Evolutionary conservation across 768 basidiomycete species (phyloP), one percentile per base, ranked within the genome.

Genomic region (Naematelia aurantialba): DNA sequence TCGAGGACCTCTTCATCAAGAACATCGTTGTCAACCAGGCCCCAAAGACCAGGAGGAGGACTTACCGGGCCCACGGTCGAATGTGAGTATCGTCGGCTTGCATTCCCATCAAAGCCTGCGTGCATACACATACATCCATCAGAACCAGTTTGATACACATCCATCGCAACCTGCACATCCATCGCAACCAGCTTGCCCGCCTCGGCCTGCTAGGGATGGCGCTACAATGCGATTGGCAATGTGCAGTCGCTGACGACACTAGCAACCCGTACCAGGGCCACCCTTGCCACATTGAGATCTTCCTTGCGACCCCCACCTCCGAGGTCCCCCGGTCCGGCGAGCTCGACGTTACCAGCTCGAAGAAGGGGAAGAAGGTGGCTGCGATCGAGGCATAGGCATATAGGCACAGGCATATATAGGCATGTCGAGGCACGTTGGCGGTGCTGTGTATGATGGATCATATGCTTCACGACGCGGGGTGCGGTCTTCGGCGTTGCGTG

Each of bases 1-100:
- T 90, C 61, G 94, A 97, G 72, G 91, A 93, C 63, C 87, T 99
- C 56, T 68, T 80, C 78, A 93, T 98, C 85, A 92, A 88, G 83
- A 94, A 87, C 84, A 96, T 98, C 69, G 90, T 89, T 68, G 93
- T 99, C 52, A 88, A 99, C 80, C 96, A 99, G 82, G 96, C 96
- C 68, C 96, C 96, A 63, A 96, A 96, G 89, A 93, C 90, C 78
- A 92, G 92, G 79, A 91, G 96, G 77, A 91, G 96, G 78, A 99
- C 96, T 66, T 98, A 96, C 85, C 91, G 96, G 49, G 79, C 79
- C 12, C 78, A 77, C 76, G 76, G 77, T 74, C 67, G 77, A 73
- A 76, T 76, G 67, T 69, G 56, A 39, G 66, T 63, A 12, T 25
- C 29, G 17, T 17, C 8, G 17, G 34, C 34, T 39, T 39, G n/a